These are phyloP conservation scores for Marasmius oreades DNA, from an alignment of 1,284 basidiomycete genomes.

Conservation along the genomic window DNA sequence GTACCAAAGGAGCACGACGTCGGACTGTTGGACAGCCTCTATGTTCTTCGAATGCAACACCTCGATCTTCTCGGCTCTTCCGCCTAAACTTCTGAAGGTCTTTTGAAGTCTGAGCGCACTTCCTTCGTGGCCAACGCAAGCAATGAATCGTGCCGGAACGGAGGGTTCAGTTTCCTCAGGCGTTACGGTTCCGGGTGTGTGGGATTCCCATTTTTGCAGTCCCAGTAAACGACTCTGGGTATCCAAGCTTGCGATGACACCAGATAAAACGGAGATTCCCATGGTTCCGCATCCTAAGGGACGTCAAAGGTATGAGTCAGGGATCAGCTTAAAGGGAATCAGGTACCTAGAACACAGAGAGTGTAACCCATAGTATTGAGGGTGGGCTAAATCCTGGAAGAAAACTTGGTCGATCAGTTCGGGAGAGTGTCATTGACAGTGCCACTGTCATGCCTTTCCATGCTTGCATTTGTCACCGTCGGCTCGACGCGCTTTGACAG, in stretches of 20 bases:
- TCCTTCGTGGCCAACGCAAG: constrained; percentile 83
- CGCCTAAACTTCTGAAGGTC: constrained; percentile 58
- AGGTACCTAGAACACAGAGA: constrained; percentile 51
- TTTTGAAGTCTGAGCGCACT: constrained; percentile 69
- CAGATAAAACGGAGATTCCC: constrained; percentile 95
- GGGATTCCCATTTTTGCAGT: constrained; percentile 70
- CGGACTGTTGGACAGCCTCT: constrained; percentile 65
- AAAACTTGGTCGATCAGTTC: no score
- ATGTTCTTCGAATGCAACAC: constrained; percentile 73
- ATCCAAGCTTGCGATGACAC: constrained; percentile 76
- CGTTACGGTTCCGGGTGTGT: constrained; percentile 81
- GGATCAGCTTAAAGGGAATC: not conserved
- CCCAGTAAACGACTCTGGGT: constrained; percentile 33
- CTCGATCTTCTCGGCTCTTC: constrained; percentile 62
- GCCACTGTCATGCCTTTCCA: constrained; percentile 21
- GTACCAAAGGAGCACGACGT: constrained; percentile 88
- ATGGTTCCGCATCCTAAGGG: constrained; percentile 98
- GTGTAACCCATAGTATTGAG: constrained; percentile 51
- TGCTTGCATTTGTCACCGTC: constrained; percentile 81
- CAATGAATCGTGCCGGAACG: constrained; percentile 81
- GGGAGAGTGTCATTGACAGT: not conserved
- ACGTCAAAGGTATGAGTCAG: constrained; percentile 13
- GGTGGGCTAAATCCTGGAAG: not conserved
- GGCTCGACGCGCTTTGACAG: constrained; percentile 87
- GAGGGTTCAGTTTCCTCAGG: constrained; percentile 64